These are phyloP conservation scores for Obelidium mucronatum DNA, from an alignment of 192 early-diverging fungal species.

Conservation along the genomic window DNA sequence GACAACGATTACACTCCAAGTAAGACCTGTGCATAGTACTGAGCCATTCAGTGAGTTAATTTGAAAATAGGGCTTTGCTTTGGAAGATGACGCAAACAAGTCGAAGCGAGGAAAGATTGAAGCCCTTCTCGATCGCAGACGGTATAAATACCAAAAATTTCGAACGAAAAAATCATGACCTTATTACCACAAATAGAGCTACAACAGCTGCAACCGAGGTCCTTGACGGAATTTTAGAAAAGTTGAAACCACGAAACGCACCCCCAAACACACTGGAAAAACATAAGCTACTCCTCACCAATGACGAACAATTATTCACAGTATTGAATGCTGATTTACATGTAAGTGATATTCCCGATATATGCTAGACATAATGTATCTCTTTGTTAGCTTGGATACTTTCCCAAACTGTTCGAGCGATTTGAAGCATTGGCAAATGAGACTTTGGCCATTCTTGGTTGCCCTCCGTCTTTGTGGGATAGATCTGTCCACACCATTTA, in stretches of 20 bases:
- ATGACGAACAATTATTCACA: conserved; percentile 43
- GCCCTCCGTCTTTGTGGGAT: conserved; percentile 25
- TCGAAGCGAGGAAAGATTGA: conserved; percentile 44
- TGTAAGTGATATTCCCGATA: conserved; percentile 17
- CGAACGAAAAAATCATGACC: not conserved
- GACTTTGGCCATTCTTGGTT: not conserved
- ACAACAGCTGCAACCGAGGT: conserved; percentile 43
- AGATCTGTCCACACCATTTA: conserved; percentile 23
- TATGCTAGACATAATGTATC: not conserved
- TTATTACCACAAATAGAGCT: conserved; percentile 32
- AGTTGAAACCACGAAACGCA: conserved; percentile 25
- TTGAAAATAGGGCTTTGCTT: conserved; percentile 51
- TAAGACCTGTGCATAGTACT: too few species aligned
- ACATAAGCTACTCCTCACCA: conserved; percentile 10
- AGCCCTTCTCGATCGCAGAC: conserved; percentile 24
- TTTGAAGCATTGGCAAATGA: conserved; percentile 20
- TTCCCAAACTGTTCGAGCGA: conserved; percentile 19
- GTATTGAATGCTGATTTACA: conserved; percentile 36
- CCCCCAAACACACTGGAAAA: conserved; percentile 5
- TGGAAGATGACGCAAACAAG: conserved; percentile 44
- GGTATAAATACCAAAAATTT: conserved; percentile 32
- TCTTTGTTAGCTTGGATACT: conserved; percentile 21
- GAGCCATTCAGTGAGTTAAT: conserved; percentile 4
- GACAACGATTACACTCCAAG: conserved; percentile 40
- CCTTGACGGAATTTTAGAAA: conserved; percentile 31